Conservation (phyloP, 2,329 filamentous ascomycete species). For the Aspergillus pseudotamarii region DNA sequence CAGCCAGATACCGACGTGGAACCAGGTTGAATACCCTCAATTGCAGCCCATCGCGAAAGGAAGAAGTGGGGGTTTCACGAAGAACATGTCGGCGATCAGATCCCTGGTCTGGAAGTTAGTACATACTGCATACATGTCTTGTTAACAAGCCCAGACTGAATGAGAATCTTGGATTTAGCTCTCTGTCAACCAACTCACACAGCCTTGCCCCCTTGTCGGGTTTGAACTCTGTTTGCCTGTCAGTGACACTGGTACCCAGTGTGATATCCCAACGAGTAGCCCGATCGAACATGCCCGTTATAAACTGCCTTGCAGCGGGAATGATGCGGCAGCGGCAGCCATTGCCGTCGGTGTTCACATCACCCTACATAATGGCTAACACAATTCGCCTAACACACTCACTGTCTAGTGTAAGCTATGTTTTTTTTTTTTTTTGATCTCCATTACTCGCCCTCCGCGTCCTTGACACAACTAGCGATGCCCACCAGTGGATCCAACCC, state of each 20-base stretch:
- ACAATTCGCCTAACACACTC: neutral
- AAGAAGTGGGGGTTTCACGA: slow-evolving; percentile 15
- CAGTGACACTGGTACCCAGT: slow-evolving; percentile 13
- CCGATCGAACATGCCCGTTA: slow-evolving; percentile 16
- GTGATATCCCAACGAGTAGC: slow-evolving; percentile 3
- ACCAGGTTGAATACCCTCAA: slow-evolving; percentile 11
- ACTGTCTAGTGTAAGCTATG: slow-evolving; percentile 26
- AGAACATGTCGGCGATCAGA: slow-evolving; percentile 25
- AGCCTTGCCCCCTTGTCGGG: slow-evolving; percentile 5
- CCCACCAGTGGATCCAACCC: slow-evolving; percentile 23
- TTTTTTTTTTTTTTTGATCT: slow-evolving; percentile 15
- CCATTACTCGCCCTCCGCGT: slow-evolving; percentile 16
- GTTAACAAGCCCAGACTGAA: slow-evolving; percentile 13
- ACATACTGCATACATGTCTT: slow-evolving; percentile 5
- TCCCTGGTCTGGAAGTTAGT: slow-evolving; percentile 21
- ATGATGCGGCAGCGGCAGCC: slow-evolving; percentile 14
- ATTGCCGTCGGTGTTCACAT: slow-evolving; percentile 13
- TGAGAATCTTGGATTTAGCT: neutral
- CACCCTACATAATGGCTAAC: slow-evolving; percentile 7
- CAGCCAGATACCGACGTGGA: slow-evolving; percentile 15
- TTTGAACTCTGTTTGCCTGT: slow-evolving; percentile 7
- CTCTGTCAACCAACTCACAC: slow-evolving; percentile 12
- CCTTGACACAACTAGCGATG: slow-evolving; percentile 25
- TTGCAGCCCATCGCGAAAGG: slow-evolving; percentile 13
- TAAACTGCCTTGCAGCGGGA: slow-evolving; percentile 20